Evolutionary conservation across 1,284 basidiomycete species (phyloP).

Genomic region (Coniophora puteana): DNA sequence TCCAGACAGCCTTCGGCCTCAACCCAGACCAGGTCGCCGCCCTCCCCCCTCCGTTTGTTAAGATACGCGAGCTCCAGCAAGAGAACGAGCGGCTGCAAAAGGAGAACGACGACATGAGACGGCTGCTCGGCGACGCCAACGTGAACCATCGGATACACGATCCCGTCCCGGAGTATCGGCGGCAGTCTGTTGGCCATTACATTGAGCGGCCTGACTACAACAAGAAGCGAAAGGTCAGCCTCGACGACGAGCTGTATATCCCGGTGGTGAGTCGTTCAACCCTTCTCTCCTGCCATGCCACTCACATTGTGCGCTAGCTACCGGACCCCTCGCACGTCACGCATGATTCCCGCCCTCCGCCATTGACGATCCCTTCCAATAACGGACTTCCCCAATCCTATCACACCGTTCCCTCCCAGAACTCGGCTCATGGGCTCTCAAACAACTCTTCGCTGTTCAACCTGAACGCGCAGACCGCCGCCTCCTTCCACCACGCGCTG

Average conservation of each 20-base stretch:
- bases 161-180: constrained; percentile 38
- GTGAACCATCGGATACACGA: constrained; percentile 28
- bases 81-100: constrained; percentile 64
- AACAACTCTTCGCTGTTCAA: constrained; percentile 40
- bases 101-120: constrained; percentile 67
- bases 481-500: constrained; percentile 49
- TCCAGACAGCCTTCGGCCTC: constrained; percentile 67
- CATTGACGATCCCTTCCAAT: constrained; percentile 58
- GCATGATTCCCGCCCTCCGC: constrained; percentile 48
- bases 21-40: constrained; percentile 67
- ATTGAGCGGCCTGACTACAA: constrained; percentile 46
- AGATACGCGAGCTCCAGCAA: constrained; percentile 73
- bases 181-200: constrained; percentile 36
- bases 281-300: background rate
- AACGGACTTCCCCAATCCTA: constrained; percentile 38
- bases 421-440: constrained; percentile 32
- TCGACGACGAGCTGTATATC: constrained; percentile 52
- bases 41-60: constrained; percentile 62
- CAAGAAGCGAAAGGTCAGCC: constrained; percentile 59
- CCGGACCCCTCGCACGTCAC: constrained; percentile 31
- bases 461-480: constrained; percentile 46
- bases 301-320: constrained; percentile 9
- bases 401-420: constrained; percentile 23
- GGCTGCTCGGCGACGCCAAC: constrained; percentile 46
- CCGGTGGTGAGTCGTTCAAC: constrained; percentile 1